Percentiles rank a stretch among this genome's conserved stretches.
Evolutionary conservation across 306 rosid species (phyloP).

Genomic region (Rubus parviflorus): DNA sequence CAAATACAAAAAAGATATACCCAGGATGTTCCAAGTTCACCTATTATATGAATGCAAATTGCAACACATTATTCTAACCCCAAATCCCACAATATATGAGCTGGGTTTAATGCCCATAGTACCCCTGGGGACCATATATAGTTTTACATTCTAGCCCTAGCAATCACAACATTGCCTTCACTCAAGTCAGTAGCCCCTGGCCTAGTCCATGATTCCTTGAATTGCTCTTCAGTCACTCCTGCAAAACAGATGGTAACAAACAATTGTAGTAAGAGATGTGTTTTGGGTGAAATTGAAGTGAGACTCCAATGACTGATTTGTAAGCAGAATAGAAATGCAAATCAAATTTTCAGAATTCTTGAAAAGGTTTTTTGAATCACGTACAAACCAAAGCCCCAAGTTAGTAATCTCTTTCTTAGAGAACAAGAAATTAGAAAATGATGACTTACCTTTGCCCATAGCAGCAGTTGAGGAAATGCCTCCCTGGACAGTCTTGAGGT

Average conservation of each 20-base stretch:
- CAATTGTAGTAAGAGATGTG: neutral
- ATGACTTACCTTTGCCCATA: slow-evolving; percentile 86
- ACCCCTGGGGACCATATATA: slow-evolving; percentile 1
- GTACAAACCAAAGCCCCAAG: too few species aligned
- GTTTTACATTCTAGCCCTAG: slow-evolving; percentile 74
- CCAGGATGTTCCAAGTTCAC: slow-evolving; percentile 23
- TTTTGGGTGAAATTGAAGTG: neutral
- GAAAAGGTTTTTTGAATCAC: too few species aligned
- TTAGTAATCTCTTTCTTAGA: neutral
- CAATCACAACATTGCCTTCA: slow-evolving; percentile 61
- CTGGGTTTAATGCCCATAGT: slow-evolving; percentile 5
- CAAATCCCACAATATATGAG: slow-evolving; percentile 21
- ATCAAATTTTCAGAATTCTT: neutral
- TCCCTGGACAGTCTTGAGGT: slow-evolving; percentile 93
- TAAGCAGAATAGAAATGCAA: neutral
- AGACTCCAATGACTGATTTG: neutral
- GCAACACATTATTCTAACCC: slow-evolving; percentile 25
- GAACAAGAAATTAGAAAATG: neutral
- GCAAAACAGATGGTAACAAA: slow-evolving; percentile 5
- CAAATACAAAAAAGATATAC: slow-evolving; percentile 15
- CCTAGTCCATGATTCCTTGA: slow-evolving; percentile 88
- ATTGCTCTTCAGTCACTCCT: slow-evolving; percentile 98
- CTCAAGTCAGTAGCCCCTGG: slow-evolving; percentile 60
- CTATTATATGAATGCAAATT: slow-evolving; percentile 17
- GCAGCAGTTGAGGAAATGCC: slow-evolving; percentile 96